Conservation (phyloP, 345 rosid genomes). For the Populus ilicifolia region DNA sequence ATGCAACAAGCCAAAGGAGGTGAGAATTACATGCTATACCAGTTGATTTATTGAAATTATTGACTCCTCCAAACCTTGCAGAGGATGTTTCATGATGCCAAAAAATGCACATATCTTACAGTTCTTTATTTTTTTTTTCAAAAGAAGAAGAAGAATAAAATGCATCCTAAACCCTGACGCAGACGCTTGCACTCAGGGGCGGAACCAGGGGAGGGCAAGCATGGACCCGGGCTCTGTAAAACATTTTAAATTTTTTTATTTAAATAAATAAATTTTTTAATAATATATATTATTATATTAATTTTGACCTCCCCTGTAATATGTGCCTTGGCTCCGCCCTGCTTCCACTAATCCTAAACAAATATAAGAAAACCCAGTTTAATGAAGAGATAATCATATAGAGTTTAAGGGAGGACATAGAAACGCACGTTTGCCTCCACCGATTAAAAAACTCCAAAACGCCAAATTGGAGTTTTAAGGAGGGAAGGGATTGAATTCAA, state of each 20-base stretch:
- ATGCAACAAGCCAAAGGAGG: background rate
- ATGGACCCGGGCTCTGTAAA: no score
- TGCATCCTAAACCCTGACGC: conserved; percentile 51
- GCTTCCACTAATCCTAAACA: no score
- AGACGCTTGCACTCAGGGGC: conserved; percentile 97
- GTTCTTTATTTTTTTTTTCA: background rate
- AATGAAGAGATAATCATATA: background rate
- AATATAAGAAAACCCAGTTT: conserved; percentile 7
- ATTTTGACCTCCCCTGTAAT: no score
- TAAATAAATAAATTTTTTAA: no score
- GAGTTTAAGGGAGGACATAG: no score
- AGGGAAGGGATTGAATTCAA: background rate
- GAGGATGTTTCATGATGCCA: background rate
- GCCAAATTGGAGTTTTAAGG: background rate
- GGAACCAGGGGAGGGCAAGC: no score
- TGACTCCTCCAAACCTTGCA: background rate
- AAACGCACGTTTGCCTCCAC: no score
- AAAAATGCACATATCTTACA: background rate
- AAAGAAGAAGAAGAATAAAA: no score
- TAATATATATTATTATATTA: no score
- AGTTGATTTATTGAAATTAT: background rate
- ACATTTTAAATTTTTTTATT: no score
- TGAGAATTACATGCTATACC: background rate
- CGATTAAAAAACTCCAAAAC: background rate
- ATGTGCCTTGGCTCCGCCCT: no score